These are phyloP conservation scores for Globisporangium nodosum DNA, from an alignment of 352 stramenopile species.

Conservation along the genomic window DNA sequence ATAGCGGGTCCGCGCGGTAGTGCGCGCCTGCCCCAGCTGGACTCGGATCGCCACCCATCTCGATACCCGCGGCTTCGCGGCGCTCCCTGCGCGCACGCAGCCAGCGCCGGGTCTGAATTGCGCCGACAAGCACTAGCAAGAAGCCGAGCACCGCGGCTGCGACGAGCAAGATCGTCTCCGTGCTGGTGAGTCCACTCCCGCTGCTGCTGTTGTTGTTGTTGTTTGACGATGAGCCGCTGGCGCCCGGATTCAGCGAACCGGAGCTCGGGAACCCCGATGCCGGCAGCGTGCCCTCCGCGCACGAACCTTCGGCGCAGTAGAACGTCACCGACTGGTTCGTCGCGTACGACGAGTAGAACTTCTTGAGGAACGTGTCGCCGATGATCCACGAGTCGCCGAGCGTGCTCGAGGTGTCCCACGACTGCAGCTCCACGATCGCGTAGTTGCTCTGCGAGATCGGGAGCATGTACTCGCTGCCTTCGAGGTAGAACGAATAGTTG, in stretches of 20 bases:
- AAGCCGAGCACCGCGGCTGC: slow-evolving; percentile 2
- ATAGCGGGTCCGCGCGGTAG: slow-evolving; percentile 12
- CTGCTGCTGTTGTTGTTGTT: not conserved
- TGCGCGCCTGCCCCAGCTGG: not conserved
- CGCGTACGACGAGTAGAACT: slow-evolving; percentile 67
- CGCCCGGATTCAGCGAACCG: not conserved
- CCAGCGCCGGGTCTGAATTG: slow-evolving; percentile 9
- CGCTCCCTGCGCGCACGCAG: not conserved
- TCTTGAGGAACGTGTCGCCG: slow-evolving; percentile 71
- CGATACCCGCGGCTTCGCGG: not conserved
- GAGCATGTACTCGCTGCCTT: slow-evolving; percentile 51
- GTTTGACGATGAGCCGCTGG: slow-evolving; percentile 1
- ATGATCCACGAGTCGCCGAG: slow-evolving; percentile 68
- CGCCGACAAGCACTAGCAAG: slow-evolving; percentile 19
- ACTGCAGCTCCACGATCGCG: slow-evolving; percentile 36
- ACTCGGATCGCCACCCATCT: not conserved
- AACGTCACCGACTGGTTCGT: slow-evolving; percentile 58
- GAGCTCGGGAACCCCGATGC: slow-evolving; percentile 7
- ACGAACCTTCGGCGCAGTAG: slow-evolving; percentile 30
- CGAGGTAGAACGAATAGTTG: slow-evolving; percentile 51
- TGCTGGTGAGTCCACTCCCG: not conserved
- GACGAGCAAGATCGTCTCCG: slow-evolving; percentile 2
- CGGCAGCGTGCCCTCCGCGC: not conserved
- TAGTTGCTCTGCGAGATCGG: slow-evolving; percentile 21
- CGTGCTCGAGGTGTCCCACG: slow-evolving; percentile 5